Base-by-base conservation (phyloP, 208 protist genomes). In the Acanthamoeba lenticulata region DNA sequence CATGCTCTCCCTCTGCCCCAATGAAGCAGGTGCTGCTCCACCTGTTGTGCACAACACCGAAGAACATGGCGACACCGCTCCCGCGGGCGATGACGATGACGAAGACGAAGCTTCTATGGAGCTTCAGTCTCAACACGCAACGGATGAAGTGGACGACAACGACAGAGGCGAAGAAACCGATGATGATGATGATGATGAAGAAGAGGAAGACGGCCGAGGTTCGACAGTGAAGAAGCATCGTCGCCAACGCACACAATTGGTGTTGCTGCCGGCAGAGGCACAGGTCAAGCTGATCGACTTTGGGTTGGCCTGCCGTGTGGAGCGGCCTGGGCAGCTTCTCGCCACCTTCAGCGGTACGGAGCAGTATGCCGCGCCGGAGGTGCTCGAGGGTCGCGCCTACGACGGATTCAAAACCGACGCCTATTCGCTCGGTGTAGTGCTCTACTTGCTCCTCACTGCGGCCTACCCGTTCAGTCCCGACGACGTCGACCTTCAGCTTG, bases 401-500 rank as follows among this genome's bases (percentile, higher is more conserved):
- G 67, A 77, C 67, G 67, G 67, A 15, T 44, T 5, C 34, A 9
- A 38, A 2, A 4, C 7, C 34, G 67, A 77, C 27, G 67, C 36
- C 67, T 77, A 77, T n/a, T 6, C 67, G 34, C 29, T 42, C 17
- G 67, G 67, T n/a, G 29, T 36, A 15, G 34, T 77, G 67, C 67
- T 77, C 7, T 77, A 77, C 67, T 11, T 77, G 34, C 29, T 77
- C 67, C 67, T 77, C 67, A 77, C 67, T 15, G 5, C 6, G 6
- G 29, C 34, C 67, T 77, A 77, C 36, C 67, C 67, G 34, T 77
- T 77, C 67, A 77, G 67, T n/a, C 52, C 52, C 7, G 67, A 77
- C 34, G 67, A 77, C 67, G 34, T 42, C 34, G 67, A 77, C 11
- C 17, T 27, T n/a, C 67, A 77, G 67, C 36, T 77, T 27, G 67